phyloP scores from a whole-genome alignment of 1,139 yeast species.

The Hemisphaericaspora xylofermentans region DNA sequence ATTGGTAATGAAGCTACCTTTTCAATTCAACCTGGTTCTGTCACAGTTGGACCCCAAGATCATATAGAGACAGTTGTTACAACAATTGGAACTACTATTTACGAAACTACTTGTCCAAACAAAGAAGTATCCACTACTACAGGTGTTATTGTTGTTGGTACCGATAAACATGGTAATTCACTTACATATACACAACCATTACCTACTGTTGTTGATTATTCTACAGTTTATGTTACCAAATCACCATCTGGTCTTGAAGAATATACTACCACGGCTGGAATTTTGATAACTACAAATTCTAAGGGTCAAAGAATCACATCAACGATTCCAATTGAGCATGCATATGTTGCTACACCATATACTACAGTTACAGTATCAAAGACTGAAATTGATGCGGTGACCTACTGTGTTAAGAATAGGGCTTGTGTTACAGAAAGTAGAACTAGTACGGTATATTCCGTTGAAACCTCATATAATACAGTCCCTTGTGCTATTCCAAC shows the following conservation, averaged over 20 bases:
- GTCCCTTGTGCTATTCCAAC: slow-evolving; percentile 1
- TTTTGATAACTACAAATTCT: not conserved
- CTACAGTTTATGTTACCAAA: slow-evolving; percentile 1
- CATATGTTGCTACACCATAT: slow-evolving; percentile 3
- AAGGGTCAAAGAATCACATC: slow-evolving; percentile 1
- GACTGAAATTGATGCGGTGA: not conserved
- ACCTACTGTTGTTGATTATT: slow-evolving; percentile 1
- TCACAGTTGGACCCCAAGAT: too few relatives aligned
- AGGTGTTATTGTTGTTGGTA: slow-evolving; percentile 5
- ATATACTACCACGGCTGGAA: not conserved
- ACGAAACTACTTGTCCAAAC: slow-evolving; percentile 1
- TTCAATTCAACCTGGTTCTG: too few relatives aligned
- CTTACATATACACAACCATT: not conserved
- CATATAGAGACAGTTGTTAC: not conserved
- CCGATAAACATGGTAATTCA: slow-evolving; percentile 2
- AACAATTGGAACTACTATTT: slow-evolving; percentile 4
- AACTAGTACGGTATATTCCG: not conserved
- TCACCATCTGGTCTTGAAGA: not conserved
- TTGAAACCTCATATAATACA: not conserved
- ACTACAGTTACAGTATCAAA: not conserved
- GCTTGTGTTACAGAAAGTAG: slow-evolving; percentile 1
- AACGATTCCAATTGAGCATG: slow-evolving; percentile 3
- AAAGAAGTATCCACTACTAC: not conserved
- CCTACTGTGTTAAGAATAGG: slow-evolving; percentile 2
- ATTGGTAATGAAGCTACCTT: too few relatives aligned